Base-by-base conservation (phyloP, 2,329 filamentous ascomycete genomes). In the Fusarium citri region DNA sequence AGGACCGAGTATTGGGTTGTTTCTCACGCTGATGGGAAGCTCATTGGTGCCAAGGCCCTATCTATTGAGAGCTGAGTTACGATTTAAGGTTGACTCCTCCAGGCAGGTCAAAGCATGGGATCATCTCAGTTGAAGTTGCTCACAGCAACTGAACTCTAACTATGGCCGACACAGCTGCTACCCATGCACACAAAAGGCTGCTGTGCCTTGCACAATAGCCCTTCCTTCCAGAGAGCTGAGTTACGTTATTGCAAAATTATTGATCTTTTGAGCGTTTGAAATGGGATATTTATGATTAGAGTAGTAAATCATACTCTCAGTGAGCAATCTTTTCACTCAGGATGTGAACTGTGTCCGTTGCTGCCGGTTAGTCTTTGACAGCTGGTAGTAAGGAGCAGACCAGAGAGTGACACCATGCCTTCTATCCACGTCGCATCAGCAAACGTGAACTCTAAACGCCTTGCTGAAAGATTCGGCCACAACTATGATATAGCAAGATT, bases 1-100 rank as follows among this genome's bases (percentile, higher is more conserved):
- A 86, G 91, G 76, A 85, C 86, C 16, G 92, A 97, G 81, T 97
- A 97, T 80, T 97, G 91, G 86, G 83, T 97, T 62, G 82, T 97
- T 78, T 91, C 72, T 85, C 90, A 74, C 81, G 81, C 86, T 53
- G 86, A 85, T 15, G 86, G 84, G 20, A 87, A 85, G 80, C 75
- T 97, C 64, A 89, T 97, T 10, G 94, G 94, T 16, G 85, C 91
- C 59, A 95, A 93, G 85, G 92, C 91, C 14, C 82, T 93, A 80
- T 88, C 91, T 26, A 85, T 97, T 68, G 94, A 97, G 85, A 80
- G 76, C 55, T 78, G 34, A 30, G 28, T 30, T 30, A 30, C 14
- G 28, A 30, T 30, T 30, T 15, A 15, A 30, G 14, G 28, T 30
- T 30, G 28, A 15, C 28, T 14, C 28, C 14, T 15, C 28, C 28